phyloP scores from a whole-genome alignment of 75 land plant species.

The Pseudotsuga menziesii region DNA sequence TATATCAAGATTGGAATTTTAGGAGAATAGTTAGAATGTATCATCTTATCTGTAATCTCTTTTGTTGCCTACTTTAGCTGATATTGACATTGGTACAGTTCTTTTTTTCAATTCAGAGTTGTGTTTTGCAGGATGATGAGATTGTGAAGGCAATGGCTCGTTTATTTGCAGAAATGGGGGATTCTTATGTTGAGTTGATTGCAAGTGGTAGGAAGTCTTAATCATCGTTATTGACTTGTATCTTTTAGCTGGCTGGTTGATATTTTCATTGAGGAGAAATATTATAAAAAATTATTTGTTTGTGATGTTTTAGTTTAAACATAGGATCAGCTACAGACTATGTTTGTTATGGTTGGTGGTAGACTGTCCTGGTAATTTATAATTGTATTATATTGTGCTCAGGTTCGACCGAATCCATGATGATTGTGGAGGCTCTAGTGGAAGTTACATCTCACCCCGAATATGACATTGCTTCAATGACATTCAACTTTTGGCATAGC shows the following conservation, averaged over 20 bases:
- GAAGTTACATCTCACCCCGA: slow-evolving; percentile 96
- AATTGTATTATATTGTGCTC: slow-evolving; percentile 3
- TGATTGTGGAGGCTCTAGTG: slow-evolving; percentile 82
- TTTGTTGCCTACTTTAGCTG: background rate
- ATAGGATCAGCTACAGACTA: background rate
- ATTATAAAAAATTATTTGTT: background rate
- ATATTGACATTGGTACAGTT: background rate
- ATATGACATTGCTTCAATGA: slow-evolving; percentile 90
- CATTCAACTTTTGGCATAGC: slow-evolving; percentile 95
- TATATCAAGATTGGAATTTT: background rate
- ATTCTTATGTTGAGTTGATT: slow-evolving; percentile 90
- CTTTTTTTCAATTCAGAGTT: background rate
- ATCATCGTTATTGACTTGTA: background rate
- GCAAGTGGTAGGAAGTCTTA: slow-evolving; percentile 63
- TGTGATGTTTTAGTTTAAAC: background rate
- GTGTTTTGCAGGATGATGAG: slow-evolving; percentile 73
- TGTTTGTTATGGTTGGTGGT: background rate
- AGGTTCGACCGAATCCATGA: slow-evolving; percentile 89
- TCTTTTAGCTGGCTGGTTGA: background rate
- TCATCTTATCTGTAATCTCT: background rate
- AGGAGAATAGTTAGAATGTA: background rate
- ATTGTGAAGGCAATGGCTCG: slow-evolving; percentile 93
- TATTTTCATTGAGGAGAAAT: background rate
- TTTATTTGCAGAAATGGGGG: slow-evolving; percentile 97
- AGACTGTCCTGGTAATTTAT: background rate